A percentile compares a stretch with the other conserved stretches of the same genome.
Evolutionary conservation across 176 grass and related monocot genomes (phyloP).

Genomic region (Tillandsia fasciculata): DNA sequence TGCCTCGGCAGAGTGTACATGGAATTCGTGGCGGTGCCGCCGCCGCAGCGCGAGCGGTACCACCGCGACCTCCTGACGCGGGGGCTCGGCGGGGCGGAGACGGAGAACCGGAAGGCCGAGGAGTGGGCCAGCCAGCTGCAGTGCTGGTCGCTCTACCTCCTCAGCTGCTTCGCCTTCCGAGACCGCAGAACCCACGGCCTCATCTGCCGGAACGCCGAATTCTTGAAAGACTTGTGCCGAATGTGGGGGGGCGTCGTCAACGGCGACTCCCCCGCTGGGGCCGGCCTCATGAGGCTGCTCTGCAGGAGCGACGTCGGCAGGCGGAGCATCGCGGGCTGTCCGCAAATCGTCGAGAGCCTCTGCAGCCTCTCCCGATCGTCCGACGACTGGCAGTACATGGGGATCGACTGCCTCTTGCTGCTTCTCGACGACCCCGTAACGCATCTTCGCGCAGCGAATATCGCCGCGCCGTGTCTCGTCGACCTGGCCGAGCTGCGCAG

Average conservation of each 20-base stretch:
- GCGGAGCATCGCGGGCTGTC: slow-evolving; percentile 35
- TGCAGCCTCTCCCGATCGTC: slow-evolving; percentile 69
- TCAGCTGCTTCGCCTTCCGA: slow-evolving; percentile 74
- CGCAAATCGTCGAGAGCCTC: slow-evolving; percentile 43
- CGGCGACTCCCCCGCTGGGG: slow-evolving; percentile 70
- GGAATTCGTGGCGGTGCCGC: slow-evolving; percentile 29
- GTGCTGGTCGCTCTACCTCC: slow-evolving; percentile 90
- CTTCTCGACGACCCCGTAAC: slow-evolving; percentile 48
- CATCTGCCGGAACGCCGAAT: slow-evolving; percentile 40
- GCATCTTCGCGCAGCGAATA: slow-evolving; percentile 29
- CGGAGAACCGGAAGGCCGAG: slow-evolving; percentile 72
- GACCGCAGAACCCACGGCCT: slow-evolving; percentile 46
- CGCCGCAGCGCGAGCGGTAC: slow-evolving; percentile 46
- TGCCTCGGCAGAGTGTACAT: slow-evolving; percentile 49
- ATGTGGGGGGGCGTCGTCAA: slow-evolving; percentile 97
- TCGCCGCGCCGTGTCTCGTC: slow-evolving; percentile 37
- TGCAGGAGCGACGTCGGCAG: slow-evolving; percentile 54
- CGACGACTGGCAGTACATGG: slow-evolving; percentile 98
- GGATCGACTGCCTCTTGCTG: slow-evolving; percentile 80
- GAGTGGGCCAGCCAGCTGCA: slow-evolving; percentile 99
- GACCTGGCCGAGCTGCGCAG: slow-evolving; percentile 53
- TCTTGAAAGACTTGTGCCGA: slow-evolving; percentile 53
- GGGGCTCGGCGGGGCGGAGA: slow-evolving; percentile 32
- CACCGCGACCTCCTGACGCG: slow-evolving; percentile 56
- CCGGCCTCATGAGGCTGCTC: slow-evolving; percentile 72